Base-by-base conservation (phyloP, 129 eudicot species). In the Chrysanthemum makinoi region DNA sequence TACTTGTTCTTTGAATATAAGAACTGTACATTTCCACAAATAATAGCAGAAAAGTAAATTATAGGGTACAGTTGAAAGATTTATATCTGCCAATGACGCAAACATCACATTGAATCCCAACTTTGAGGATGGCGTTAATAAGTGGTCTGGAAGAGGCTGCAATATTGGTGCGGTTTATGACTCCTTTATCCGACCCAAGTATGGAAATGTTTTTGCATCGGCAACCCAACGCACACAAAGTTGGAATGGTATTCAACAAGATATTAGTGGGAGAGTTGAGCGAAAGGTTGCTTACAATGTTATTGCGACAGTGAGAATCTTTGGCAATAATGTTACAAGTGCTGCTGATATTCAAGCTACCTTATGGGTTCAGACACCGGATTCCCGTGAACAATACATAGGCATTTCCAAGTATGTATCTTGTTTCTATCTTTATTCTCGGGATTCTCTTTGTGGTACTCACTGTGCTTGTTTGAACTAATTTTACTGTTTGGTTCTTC, bases 201-300 rank as follows among this genome's bases (percentile, higher is more conserved):
- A 86, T n/a, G 97, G 97, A 55, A 89, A 89, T 79, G 65, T 57
- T 77, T 94, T 85, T 74, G 96, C 86, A 72, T 80, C 86, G 5
- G 80, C 97, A 74, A 85, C 83, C 61, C 85, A 80, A 75, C 97
- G 97, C 16, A 82, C 94, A 10, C 94, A 88, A 78, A 80, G 54
- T 63, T 94, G 97, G 96, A 90, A 94, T 69, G 97, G 99, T 43
- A 94, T 94, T 80, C 91, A 94, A 80, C 99, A 94, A 86, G 97
- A 90, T 53, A 90, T 94, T 55, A 86, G 87, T 26, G 83, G 78
- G 51, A 87, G 87, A 75, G 89, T 88, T 46, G 65, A 81, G 46
- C 75, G 94, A 72, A 94, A 90, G 82, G 84, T 82, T 67, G 91
- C 89, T 66, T 94, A 87, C 71, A 80, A 76, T 73, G 72, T 90